These are phyloP conservation scores for Pyronema omphalodes DNA, from an alignment of 495 filamentous ascomycete genomes.

Conservation along the genomic window DNA sequence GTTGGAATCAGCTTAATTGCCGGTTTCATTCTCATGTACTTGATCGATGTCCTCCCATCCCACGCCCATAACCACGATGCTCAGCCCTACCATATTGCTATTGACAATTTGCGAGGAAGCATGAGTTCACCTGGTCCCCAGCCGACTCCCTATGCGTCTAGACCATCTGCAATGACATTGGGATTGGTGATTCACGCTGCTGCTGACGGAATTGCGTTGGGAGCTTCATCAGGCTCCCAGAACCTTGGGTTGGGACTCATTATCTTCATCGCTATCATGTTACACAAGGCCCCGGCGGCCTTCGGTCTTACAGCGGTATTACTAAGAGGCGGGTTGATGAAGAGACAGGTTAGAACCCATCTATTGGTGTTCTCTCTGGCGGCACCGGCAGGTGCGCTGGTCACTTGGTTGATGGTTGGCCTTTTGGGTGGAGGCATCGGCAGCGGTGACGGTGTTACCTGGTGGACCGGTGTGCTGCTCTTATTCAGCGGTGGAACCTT, in stretches of 20 bases:
- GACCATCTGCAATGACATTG: slow-evolving; percentile 49
- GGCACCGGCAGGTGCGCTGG: slow-evolving; percentile 68
- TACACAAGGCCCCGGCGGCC: slow-evolving; percentile 91
- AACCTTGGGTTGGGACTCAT: slow-evolving; percentile 62
- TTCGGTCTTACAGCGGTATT: slow-evolving; percentile 84
- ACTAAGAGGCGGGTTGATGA: slow-evolving; percentile 71
- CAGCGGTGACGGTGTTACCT: slow-evolving; percentile 36
- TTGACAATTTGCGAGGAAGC: slow-evolving; percentile 43
- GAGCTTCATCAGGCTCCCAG: slow-evolving; percentile 52
- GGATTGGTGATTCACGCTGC: slow-evolving; percentile 92
- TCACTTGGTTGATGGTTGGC: slow-evolving; percentile 62
- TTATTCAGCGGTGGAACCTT: slow-evolving; percentile 92
- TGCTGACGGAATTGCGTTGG: slow-evolving; percentile 92
- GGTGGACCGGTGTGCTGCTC: slow-evolving; percentile 83
- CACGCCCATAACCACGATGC: slow-evolving; percentile 32
- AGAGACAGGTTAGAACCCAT: slow-evolving; percentile 67
- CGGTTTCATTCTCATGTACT: slow-evolving; percentile 92
- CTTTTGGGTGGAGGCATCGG: slow-evolving; percentile 40
- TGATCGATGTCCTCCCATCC: slow-evolving; percentile 73
- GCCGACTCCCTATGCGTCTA: slow-evolving; percentile 28
- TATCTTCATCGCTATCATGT: slow-evolving; percentile 89
- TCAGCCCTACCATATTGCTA: slow-evolving; percentile 51
- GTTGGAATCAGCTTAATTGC: slow-evolving; percentile 72
- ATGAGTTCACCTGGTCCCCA: slow-evolving; percentile 21
- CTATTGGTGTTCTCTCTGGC: slow-evolving; percentile 80